Conservation (phyloP, 495 filamentous ascomycete genomes). For the Cladorrhinum samala region DNA sequence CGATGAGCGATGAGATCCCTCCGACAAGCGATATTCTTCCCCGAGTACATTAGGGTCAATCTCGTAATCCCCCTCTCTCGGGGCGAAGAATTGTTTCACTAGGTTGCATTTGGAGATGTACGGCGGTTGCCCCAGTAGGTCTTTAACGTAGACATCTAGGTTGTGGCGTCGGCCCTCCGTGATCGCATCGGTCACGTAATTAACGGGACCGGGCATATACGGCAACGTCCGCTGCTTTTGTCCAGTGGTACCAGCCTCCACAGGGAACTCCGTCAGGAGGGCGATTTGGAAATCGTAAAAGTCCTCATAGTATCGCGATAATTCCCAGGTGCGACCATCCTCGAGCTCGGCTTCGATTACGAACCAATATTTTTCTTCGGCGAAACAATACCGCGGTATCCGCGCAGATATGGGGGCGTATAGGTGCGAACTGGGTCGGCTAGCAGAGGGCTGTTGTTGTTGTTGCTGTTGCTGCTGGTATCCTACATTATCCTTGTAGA, state of each 20-base stretch:
- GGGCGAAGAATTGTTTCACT: constrained; percentile 85
- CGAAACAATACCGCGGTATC: constrained; percentile 92
- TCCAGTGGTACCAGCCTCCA: constrained; percentile 80
- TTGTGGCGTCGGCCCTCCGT: constrained; percentile 87
- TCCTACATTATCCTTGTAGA: no score
- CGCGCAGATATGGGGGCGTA: constrained; percentile 61
- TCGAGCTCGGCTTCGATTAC: constrained; percentile 89
- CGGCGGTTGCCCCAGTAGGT: constrained; percentile 71
- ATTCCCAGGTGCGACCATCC: constrained; percentile 85
- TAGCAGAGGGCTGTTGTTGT: constrained; percentile 25
- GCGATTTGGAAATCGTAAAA: constrained; percentile 99
- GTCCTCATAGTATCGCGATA: constrained; percentile 92
- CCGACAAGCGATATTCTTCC: constrained; percentile 65
- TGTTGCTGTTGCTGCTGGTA: constrained; percentile 19
- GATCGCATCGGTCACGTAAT: constrained; percentile 95
- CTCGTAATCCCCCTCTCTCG: constrained; percentile 86
- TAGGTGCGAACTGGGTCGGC: constrained; percentile 39
- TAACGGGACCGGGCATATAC: constrained; percentile 98
- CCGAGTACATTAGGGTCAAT: constrained; percentile 63
- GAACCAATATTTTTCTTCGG: constrained; percentile 98
- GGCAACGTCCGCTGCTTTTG: constrained; percentile 74
- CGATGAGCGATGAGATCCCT: constrained; percentile 66
- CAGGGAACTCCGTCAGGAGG: constrained; percentile 86
- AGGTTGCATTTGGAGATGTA: constrained; percentile 78
- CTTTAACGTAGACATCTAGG: constrained; percentile 90